Percentiles rank a stretch among this genome's conserved stretches.
Evolutionary conservation across 1,284 basidiomycete genomes (phyloP).

Genomic region (Lentinus polychrous): DNA sequence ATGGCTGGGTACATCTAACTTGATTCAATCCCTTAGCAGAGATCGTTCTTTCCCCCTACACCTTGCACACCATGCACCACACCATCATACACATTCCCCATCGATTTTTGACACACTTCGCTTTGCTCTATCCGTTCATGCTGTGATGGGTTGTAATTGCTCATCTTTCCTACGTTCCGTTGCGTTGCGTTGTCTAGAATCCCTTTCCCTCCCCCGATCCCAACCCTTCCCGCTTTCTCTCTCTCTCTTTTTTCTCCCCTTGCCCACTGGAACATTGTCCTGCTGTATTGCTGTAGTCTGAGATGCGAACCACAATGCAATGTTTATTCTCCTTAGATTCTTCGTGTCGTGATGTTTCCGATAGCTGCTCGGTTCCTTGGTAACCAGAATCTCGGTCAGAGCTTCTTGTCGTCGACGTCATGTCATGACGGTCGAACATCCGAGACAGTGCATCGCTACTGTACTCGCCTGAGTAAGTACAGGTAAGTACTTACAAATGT

Average conservation of each 20-base stretch:
- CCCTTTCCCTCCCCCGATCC: slow-evolving; percentile 3
- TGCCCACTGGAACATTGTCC: not conserved
- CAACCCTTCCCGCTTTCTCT: not conserved
- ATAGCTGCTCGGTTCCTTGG: too few relatives aligned
- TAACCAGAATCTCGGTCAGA: too few relatives aligned
- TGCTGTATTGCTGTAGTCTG: slow-evolving; percentile 2
- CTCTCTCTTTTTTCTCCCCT: not conserved
- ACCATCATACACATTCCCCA: not conserved
- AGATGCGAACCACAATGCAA: slow-evolving; percentile 1
- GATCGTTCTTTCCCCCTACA: slow-evolving; percentile 1
- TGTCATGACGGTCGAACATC: too few relatives aligned
- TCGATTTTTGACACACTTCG: not conserved
- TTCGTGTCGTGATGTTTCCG: too few relatives aligned
- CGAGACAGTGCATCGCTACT: too few relatives aligned
- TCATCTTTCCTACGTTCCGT: slow-evolving; percentile 15
- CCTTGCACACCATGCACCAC: not conserved
- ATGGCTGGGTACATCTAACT: slow-evolving; percentile 22
- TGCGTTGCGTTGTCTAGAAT: slow-evolving; percentile 15
- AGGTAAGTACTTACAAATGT: too few relatives aligned
- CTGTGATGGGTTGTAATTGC: not conserved
- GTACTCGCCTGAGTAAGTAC: too few relatives aligned
- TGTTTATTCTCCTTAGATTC: too few relatives aligned
- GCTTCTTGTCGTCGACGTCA: too few relatives aligned
- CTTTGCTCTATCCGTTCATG: slow-evolving; percentile 1
- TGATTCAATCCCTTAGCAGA: slow-evolving; percentile 7